Evolutionary conservation across 1,139 yeast species (phyloP), one percentile per base, ranked within the genome.

Genomic region (Diutina ranongensis): DNA sequence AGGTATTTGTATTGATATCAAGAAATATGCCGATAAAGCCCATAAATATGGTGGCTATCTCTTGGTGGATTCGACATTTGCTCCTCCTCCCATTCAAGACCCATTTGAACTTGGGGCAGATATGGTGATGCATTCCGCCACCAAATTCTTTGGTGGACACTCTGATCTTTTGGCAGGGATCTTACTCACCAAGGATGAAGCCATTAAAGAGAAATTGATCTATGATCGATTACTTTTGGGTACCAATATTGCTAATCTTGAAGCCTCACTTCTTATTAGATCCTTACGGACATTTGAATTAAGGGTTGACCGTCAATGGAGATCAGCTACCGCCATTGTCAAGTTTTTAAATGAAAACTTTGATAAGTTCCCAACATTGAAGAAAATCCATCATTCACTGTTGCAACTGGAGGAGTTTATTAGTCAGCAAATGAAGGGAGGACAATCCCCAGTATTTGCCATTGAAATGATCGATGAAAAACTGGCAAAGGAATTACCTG

Each of bases 131-230:
- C 96, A 88, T 62, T 85, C 95, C 1, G 95, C 89, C 1, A 86
- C 96, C 2, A 88, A 88, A 60, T 89, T 80, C 62, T 81, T 87
- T 58, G 96, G 95, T 34, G 97, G 97, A 19, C 96, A 88, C 61
- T 83, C 95, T n/a, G 97, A 89, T 60, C 64, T 87, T 46, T 68
- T 89, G 44, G 89, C 95, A 3, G 97, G 97, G 19, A 71, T 83
- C 9, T 64, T 88, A 34, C 78, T 80, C 12, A 80, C 84, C 12
- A 78, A 80, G 58, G 76, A 77, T 50, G 55, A 57, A 8, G 64
- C 66, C 1, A 67, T 69, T 7, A 71, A 73, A 49, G 54, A 64
- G 15, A 58, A 64, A 44, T 66, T 89, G 51, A 61, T 70, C 9
- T 59, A 58, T 0, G 96, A 88, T 55, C 71, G 97, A 54, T 60